Evolutionary conservation across 208 protist genomes (phyloP).

Genomic region (Naegleria fowleri): DNA sequence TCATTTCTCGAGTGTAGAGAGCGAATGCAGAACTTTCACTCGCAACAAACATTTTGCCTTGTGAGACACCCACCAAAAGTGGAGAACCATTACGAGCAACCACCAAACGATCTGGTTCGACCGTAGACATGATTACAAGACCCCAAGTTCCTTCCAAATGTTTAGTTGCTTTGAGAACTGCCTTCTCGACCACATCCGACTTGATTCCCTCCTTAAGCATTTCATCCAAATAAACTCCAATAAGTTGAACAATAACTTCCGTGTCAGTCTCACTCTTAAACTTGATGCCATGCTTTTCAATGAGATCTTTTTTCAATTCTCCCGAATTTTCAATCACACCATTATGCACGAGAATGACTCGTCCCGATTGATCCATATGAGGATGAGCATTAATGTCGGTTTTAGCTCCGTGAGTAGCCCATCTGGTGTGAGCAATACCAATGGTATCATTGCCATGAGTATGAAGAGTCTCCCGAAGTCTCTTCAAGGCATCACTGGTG

Average conservation of each 20-base stretch:
- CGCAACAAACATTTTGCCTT: constrained; percentile 77
- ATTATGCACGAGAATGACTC: constrained; percentile 86
- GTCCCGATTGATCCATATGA: constrained; percentile 51
- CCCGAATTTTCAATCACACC: constrained; percentile 90
- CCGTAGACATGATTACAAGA: neutral
- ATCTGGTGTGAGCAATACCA: constrained; percentile 91
- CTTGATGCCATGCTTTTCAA: constrained; percentile 41
- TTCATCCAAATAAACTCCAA: constrained; percentile 27
- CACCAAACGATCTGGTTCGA: constrained; percentile 75
- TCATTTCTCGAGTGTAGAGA: constrained; percentile 76
- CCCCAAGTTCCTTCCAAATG: constrained; percentile 31
- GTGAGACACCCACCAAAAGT: constrained; percentile 76
- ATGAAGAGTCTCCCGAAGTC: neutral
- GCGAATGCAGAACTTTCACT: constrained; percentile 87
- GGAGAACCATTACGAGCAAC: constrained; percentile 76
- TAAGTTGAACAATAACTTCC: constrained; percentile 80
- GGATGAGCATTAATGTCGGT: constrained; percentile 86
- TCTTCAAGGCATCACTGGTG: constrained; percentile 17
- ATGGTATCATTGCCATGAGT: constrained; percentile 41
- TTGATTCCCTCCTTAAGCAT: constrained; percentile 40
- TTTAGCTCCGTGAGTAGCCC: constrained; percentile 91
- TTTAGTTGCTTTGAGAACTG: constrained; percentile 26
- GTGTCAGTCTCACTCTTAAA: constrained; percentile 86
- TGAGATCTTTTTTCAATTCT: constrained; percentile 63
- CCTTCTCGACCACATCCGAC: constrained; percentile 5